Conservation (phyloP, 2,329 filamentous ascomycete species). For the Trichophyton simii region DNA sequence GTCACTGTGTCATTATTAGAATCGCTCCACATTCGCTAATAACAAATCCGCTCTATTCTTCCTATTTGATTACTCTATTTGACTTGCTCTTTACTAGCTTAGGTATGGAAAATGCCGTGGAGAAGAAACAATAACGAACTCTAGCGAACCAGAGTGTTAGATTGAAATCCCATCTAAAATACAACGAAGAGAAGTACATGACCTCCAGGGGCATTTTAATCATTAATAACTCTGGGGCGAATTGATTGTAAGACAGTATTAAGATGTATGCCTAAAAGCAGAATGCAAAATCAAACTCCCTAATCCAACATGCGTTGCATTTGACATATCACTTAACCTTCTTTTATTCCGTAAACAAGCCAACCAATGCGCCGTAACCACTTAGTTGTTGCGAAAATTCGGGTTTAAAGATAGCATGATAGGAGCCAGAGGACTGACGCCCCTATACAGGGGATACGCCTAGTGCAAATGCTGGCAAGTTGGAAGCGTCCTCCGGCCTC, state of each 20-base stretch:
- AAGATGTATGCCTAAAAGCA: background rate
- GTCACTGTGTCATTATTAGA: background rate
- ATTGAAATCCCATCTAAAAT: no score
- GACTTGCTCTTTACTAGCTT: background rate
- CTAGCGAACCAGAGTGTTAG: no score
- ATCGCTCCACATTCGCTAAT: background rate
- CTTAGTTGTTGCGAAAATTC: background rate
- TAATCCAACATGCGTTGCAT: background rate
- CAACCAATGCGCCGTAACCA: background rate
- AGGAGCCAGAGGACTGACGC: background rate
- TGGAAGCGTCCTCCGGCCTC: constrained; percentile 41
- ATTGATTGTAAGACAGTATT: background rate
- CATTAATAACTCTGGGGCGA: background rate
- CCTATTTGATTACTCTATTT: background rate
- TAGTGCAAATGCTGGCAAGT: constrained; percentile 32
- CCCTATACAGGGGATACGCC: background rate
- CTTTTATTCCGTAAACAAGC: background rate
- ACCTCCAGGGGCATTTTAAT: background rate
- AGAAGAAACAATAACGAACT: no score
- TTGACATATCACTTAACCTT: background rate
- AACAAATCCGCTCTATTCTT: background rate
- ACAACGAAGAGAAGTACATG: background rate
- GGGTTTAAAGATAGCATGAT: background rate
- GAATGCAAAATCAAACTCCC: background rate
- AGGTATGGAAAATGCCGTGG: no score